These are phyloP conservation scores for Scheffersomyces stambukii DNA, from an alignment of 1,139 yeast genomes.

Conservation along the genomic window DNA sequence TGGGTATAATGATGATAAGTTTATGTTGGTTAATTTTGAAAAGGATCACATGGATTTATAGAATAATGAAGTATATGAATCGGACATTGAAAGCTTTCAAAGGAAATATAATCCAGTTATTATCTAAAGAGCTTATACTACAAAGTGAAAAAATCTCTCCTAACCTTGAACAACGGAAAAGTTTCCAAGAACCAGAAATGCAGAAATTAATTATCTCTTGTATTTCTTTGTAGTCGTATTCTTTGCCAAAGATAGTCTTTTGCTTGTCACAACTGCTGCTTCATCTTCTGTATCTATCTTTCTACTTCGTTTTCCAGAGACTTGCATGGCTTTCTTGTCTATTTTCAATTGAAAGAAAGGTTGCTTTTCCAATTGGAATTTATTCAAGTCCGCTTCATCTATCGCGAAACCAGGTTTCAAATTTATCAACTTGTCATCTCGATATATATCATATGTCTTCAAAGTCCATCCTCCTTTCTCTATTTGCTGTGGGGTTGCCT, in stretches of 20 bases:
- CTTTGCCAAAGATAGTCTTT: conserved; percentile 1
- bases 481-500: conserved; percentile 15
- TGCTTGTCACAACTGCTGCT: not conserved
- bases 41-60: conserved; percentile 32
- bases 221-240: too few species aligned
- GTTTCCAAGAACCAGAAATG: too few species aligned
- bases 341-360: conserved; percentile 3
- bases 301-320: conserved; percentile 4
- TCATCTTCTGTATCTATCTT: conserved; percentile 3
- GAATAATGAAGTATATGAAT: conserved; percentile 1
- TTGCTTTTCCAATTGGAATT: conserved; percentile 4
- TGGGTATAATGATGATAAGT: conserved; percentile 29
- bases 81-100: not conserved
- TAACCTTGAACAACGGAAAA: too few species aligned
- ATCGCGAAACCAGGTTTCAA: conserved; percentile 18
- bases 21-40: conserved; percentile 37
- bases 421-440: conserved; percentile 21
- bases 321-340: conserved; percentile 5
- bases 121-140: conserved; percentile 3
- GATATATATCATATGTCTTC: conserved; percentile 24
- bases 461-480: conserved; percentile 41
- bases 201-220: too few species aligned
- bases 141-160: too few species aligned
- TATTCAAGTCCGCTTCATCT: conserved; percentile 10
- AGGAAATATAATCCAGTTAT: conserved; percentile 1